Conservation (phyloP, 495 filamentous ascomycete genomes). For the Bacidia gigantensis region DNA sequence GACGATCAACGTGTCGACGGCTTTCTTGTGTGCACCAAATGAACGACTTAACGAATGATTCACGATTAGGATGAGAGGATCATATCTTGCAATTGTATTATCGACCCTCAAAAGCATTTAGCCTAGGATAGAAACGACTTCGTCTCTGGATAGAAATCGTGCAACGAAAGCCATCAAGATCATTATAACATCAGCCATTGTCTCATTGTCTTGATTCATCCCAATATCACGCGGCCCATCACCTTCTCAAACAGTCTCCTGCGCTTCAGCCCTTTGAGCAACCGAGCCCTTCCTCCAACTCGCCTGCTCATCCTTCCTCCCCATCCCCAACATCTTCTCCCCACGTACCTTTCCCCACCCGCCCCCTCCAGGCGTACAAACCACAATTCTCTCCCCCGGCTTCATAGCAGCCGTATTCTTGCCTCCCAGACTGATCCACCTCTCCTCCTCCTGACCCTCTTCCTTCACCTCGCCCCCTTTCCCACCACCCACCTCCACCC, state of each 20-base stretch:
- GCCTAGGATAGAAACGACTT: too few relatives aligned
- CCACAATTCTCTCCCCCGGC: conserved; percentile 74
- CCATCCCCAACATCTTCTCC: conserved; percentile 11
- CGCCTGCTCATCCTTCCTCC: conserved; percentile 12
- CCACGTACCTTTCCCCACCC: conserved; percentile 29
- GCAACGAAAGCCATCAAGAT: too few relatives aligned
- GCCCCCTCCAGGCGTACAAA: conserved; percentile 42
- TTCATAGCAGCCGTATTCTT: conserved; percentile 89
- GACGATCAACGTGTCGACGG: too few relatives aligned
- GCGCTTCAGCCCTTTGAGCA: conserved; percentile 17
- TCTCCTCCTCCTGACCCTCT: conserved; percentile 34
- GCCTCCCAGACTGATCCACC: conserved; percentile 70
- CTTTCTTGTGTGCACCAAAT: too few relatives aligned
- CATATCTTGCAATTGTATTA: too few relatives aligned
- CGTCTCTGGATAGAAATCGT: too few relatives aligned
- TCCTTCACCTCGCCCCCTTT: conserved; percentile 18
- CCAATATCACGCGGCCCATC: too few relatives aligned
- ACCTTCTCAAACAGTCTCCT: conserved; percentile 16
- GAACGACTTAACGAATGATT: too few relatives aligned
- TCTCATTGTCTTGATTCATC: too few relatives aligned
- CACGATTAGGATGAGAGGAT: too few relatives aligned
- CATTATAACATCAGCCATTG: too few relatives aligned
- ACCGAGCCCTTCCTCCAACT: conserved; percentile 20
- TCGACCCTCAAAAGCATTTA: too few relatives aligned
- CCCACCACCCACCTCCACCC: conserved; percentile 23